Base-by-base conservation (phyloP, 2,329 filamentous ascomycete genomes). In the Fonsecaea pugnacius region DNA sequence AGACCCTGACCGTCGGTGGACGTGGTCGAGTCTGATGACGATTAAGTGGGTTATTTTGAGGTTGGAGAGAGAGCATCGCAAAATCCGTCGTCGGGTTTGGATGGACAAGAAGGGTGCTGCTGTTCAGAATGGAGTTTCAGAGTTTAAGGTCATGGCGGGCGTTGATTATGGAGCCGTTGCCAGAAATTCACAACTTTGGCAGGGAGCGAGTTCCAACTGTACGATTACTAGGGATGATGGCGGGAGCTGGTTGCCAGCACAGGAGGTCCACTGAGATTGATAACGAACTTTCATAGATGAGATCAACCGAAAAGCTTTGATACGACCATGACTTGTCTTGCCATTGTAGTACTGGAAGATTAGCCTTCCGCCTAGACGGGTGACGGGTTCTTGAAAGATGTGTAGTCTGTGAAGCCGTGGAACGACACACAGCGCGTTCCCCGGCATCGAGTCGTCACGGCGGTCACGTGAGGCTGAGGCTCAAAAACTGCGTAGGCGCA, bases 11-110 rank as follows among this genome's bases (percentile, higher is more conserved):
- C 73, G 73, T 71, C 68, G 68, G 68, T 72, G 70, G 73, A 70
- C 73, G 72, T 80, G 78, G 78, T 77, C 78, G 75, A 78, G 75
- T 70, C 75, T 81, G 62, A 76, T 81, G 71, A 80, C 79, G 60
- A 75, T 80, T 71, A 74, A 74, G 60, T 81, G 77, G 77, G 76
- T 76, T 60, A 79, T 81, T 70, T 74, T 80, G 74, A 75, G 76
- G 71, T 75, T 80, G 65, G 72, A 75, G 66, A 73, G 73, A 69
- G 75, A 76, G 56, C 73, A 73, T 74, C 72, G 71, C 67, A 70
- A 68, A 38, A 72, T 74, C 66, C 70, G 67, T 64, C 71, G 70
- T 70, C 66, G 69, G 72, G 68, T 70, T 62, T 71, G 66, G 66
- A 56, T 58, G 35, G 55, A 48, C 32, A 21, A 58, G 40, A 59